Evolutionary conservation across 1,139 yeast species (phyloP).

Genomic region (Kurtzmaniella quercitrusa): DNA sequence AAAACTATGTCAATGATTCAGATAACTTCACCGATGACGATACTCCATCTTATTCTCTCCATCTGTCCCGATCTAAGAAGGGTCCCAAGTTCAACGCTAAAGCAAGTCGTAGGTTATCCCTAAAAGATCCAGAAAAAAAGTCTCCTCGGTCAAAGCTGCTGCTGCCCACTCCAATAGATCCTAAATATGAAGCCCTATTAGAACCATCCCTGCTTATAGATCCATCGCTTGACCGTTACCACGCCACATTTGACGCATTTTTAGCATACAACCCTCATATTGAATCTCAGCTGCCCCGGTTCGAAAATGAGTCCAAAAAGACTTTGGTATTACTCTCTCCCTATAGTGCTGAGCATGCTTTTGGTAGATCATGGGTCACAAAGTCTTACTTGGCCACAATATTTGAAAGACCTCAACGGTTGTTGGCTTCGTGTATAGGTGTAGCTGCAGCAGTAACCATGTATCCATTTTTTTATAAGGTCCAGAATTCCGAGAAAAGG

Average conservation of each 20-base stretch:
- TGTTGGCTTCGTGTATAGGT: constrained; percentile 73
- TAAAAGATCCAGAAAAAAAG: constrained; percentile 3
- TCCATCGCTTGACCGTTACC: constrained; percentile 34
- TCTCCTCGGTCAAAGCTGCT: constrained; percentile 1
- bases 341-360: constrained; percentile 61
- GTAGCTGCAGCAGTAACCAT: constrained; percentile 72
- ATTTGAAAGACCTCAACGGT: constrained; percentile 80
- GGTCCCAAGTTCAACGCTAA: constrained; percentile 32
- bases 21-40: constrained; percentile 10
- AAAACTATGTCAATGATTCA: constrained; percentile 10
- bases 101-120: constrained; percentile 9
- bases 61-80: neutral
- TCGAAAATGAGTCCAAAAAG: constrained; percentile 40
- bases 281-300: constrained; percentile 46
- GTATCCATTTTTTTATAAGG: constrained; percentile 57
- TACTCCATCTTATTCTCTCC: neutral
- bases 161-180: constrained; percentile 12
- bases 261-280: constrained; percentile 54
- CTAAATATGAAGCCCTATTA: constrained; percentile 22
- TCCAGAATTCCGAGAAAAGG: constrained; percentile 46
- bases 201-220: constrained; percentile 34
- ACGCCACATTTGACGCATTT: constrained; percentile 42
- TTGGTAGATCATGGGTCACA: constrained; percentile 74
- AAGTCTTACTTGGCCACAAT: constrained; percentile 64
- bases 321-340: constrained; percentile 58